Conservation (phyloP, 2,329 filamentous ascomycete species). For the Trichoderma semiorbis region DNA sequence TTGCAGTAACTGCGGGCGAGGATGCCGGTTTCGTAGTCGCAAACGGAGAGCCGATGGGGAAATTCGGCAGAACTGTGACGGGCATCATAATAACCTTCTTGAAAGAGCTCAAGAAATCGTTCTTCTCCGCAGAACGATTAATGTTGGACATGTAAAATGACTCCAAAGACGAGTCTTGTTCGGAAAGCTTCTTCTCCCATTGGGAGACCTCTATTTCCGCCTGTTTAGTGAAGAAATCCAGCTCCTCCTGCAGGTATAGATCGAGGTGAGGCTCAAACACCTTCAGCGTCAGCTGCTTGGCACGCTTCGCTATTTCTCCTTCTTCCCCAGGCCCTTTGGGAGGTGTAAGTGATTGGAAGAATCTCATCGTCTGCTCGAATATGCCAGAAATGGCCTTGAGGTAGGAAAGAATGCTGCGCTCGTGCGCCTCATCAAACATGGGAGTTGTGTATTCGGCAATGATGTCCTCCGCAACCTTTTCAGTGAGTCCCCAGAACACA, state of each 20-base stretch:
- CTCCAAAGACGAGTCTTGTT: constrained; percentile 86
- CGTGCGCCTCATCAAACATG: constrained; percentile 83
- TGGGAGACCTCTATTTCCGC: constrained; percentile 73
- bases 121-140: constrained; percentile 91
- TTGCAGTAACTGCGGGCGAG: constrained; percentile 23
- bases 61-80: constrained; percentile 78
- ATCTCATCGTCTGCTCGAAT: constrained; percentile 79
- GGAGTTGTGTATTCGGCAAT: constrained; percentile 82
- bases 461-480: constrained; percentile 79
- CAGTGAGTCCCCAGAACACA: constrained; percentile 74
- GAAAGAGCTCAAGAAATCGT: constrained; percentile 93
- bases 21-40: constrained; percentile 40
- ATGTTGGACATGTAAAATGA: constrained; percentile 95
- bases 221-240: constrained; percentile 76
- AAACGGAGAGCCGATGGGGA: constrained; percentile 59
- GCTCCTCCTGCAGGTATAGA: constrained; percentile 85
- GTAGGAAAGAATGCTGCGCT: constrained; percentile 70
- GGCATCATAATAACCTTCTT: constrained; percentile 99
- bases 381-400: constrained; percentile 82
- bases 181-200: constrained; percentile 90
- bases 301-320: constrained; percentile 59
- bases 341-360: constrained; percentile 67
- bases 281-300: constrained; percentile 63
- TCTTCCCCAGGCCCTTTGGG: constrained; percentile 54
- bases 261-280: constrained; percentile 94